A percentile compares a stretch with the other conserved stretches of the same genome.
Conservation (phyloP, 495 filamentous ascomycete genomes). For the Tuber magnatum region DNA sequence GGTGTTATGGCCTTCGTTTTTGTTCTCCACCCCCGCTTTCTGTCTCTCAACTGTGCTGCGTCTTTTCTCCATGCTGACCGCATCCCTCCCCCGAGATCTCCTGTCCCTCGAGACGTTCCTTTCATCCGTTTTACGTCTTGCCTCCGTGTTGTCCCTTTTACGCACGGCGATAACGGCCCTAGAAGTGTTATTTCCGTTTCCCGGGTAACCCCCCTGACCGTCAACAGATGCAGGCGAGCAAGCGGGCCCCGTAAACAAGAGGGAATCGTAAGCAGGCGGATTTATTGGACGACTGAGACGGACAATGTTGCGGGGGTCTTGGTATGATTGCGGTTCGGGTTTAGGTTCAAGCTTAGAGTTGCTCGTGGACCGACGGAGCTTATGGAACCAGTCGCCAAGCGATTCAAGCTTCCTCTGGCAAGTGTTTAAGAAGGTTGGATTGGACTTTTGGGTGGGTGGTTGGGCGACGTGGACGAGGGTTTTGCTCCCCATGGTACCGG, state of each 20-base stretch:
- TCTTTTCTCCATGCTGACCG: neutral
- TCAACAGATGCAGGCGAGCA: neutral
- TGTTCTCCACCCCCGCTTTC: neutral
- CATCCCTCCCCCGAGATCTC: neutral
- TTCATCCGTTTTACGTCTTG: neutral
- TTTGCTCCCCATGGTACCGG: neutral
- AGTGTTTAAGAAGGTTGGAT: neutral
- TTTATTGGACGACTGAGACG: neutral
- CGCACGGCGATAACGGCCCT: no score
- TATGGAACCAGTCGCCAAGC: neutral
- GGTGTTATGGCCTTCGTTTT: neutral
- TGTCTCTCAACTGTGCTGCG: neutral
- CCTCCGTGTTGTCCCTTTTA: neutral
- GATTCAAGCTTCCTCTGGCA: neutral
- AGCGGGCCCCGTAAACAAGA: neutral
- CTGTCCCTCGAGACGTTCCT: neutral
- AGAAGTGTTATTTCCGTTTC: neutral
- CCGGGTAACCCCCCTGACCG: neutral
- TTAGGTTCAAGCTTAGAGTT: neutral
- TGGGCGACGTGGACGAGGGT: neutral
- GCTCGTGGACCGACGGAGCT: neutral
- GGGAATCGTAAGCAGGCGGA: neutral
- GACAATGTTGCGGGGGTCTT: neutral
- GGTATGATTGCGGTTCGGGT: neutral
- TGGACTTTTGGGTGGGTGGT: neutral